Evolutionary conservation across 257 asterid species (phyloP).

Genomic region (Agastache rugosa): DNA sequence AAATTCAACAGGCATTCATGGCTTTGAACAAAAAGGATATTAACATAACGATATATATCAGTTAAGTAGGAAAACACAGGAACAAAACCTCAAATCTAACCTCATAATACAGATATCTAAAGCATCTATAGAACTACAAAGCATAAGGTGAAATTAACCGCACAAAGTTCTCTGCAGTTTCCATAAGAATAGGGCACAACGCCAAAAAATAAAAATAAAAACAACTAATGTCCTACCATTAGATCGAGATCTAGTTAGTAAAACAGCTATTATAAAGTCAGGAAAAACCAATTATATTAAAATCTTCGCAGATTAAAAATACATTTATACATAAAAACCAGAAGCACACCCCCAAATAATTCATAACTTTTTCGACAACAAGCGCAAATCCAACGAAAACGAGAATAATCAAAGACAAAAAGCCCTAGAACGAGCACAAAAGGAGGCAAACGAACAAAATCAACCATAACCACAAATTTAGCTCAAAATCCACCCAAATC

Average conservation of each 20-base stretch:
- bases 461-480: conserved; percentile 6
- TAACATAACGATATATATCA: background rate
- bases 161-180: conserved; percentile 1
- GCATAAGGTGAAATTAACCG: background rate
- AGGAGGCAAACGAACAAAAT: background rate
- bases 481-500: conserved; percentile 17
- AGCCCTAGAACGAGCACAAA: conserved; percentile 29
- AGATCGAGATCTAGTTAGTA: conserved; percentile 41
- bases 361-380: background rate
- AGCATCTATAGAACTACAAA: background rate
- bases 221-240: background rate
- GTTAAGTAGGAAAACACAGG: background rate
- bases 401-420: conserved; percentile 14
- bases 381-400: conserved; percentile 9
- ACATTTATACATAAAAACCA: background rate
- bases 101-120: background rate
- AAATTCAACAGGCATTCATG: background rate
- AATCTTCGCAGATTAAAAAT: conserved; percentile 6
- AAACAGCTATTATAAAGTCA: conserved; percentile 21
- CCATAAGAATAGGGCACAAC: background rate
- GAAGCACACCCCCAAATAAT: background rate
- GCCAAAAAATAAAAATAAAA: too few species aligned
- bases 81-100: background rate
- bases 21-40: background rate
- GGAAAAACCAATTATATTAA: background rate